These are phyloP conservation scores for Boletus rex-veris DNA, from an alignment of 768 basidiomycete species.

Conservation along the genomic window DNA sequence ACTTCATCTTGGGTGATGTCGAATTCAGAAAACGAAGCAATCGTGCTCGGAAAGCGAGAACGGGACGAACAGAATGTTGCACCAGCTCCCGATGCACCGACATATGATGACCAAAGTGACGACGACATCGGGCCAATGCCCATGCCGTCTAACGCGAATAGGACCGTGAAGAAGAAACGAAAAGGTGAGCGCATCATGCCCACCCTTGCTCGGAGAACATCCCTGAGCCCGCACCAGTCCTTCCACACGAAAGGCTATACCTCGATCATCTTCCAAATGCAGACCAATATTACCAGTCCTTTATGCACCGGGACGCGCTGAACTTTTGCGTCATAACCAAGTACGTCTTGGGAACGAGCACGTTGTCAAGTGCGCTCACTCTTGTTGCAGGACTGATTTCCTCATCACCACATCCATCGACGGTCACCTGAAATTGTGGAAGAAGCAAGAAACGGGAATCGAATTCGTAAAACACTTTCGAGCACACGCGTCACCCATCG, in stretches of 20 bases:
- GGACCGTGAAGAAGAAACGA: constrained; percentile 66
- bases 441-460: constrained; percentile 92
- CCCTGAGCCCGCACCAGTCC: constrained; percentile 47
- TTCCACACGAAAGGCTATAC: constrained; percentile 91
- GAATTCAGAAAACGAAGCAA: constrained; percentile 45
- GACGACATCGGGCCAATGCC: constrained; percentile 92
- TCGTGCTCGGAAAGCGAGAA: constrained; percentile 63
- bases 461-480: constrained; percentile 99
- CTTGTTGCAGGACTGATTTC: constrained; percentile 75
- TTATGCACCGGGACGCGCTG: constrained; percentile 94
- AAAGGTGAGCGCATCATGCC: constrained; percentile 55
- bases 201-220: neutral
- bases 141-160: constrained; percentile 42
- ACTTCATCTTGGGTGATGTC: constrained; percentile 32
- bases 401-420: constrained; percentile 92
- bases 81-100: constrained; percentile 17
- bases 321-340: constrained; percentile 88
- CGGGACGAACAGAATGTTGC: constrained; percentile 33
- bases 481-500: constrained; percentile 78
- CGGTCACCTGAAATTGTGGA: constrained; percentile 98
- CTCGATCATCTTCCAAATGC: constrained; percentile 88
- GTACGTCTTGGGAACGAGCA: constrained; percentile 40
- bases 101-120: constrained; percentile 50
- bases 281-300: constrained; percentile 94
- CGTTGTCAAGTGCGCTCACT: constrained; percentile 3